Conservation (phyloP, 2,329 filamentous ascomycete species). For the Pseudocercospora musae region DNA sequence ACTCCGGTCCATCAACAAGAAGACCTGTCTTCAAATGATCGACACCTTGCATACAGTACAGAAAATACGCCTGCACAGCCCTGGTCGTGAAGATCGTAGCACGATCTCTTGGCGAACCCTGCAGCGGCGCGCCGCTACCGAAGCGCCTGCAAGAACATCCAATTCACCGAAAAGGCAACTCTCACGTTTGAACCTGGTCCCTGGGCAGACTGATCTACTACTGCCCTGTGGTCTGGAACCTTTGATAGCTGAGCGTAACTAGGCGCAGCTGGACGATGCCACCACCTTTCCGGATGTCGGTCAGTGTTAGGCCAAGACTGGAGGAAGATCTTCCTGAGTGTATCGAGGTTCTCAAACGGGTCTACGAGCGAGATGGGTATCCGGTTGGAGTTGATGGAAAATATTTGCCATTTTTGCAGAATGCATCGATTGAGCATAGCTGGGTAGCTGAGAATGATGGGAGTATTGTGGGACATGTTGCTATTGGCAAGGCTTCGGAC, state of each 20-base stretch:
- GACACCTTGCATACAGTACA: neutral
- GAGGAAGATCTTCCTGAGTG: slow-evolving; percentile 23
- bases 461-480: slow-evolving; percentile 24
- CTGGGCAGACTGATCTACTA: neutral
- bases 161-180: neutral
- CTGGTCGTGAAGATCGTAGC: neutral
- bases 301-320: slow-evolving; percentile 18
- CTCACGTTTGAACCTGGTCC: neutral
- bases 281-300: too few relatives aligned
- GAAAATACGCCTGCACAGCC: neutral
- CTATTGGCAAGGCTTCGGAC: slow-evolving; percentile 9
- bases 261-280: neutral
- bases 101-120: neutral
- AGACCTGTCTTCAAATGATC: neutral
- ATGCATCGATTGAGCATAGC: slow-evolving; percentile 10
- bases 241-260: neutral
- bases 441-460: slow-evolving; percentile 26
- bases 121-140: neutral
- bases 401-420: slow-evolving; percentile 16
- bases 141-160: neutral
- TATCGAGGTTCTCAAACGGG: slow-evolving; percentile 21
- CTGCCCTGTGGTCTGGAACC: neutral
- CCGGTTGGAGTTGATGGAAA: slow-evolving; percentile 28
- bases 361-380: slow-evolving; percentile 26
- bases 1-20: neutral